These are phyloP conservation scores for Tolypocladium tundrense DNA, from an alignment of 2,329 filamentous ascomycete genomes.

Conservation along the genomic window DNA sequence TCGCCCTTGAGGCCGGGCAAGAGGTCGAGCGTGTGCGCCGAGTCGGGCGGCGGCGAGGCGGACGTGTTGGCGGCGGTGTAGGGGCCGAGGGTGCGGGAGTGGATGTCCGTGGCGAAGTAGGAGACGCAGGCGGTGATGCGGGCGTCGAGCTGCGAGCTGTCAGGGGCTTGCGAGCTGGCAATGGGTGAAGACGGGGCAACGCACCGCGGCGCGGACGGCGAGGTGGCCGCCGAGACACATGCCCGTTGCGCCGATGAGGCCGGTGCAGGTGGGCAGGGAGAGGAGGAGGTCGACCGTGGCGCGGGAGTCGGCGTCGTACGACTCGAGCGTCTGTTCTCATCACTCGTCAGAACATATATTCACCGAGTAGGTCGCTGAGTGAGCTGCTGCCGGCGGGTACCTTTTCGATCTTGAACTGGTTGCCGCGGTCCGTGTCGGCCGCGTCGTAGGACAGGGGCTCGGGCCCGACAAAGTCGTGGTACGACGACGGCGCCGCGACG, in stretches of 20 bases:
- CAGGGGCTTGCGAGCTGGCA: background rate
- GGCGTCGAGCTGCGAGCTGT: constrained; percentile 48
- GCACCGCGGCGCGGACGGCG: constrained; percentile 48
- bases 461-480: constrained; percentile 86
- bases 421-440: constrained; percentile 79
- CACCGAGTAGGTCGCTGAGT: background rate
- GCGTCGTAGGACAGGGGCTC: constrained; percentile 78
- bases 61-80: constrained; percentile 37
- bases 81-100: constrained; percentile 65
- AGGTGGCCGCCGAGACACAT: constrained; percentile 95
- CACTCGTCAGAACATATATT: background rate
- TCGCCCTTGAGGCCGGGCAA: constrained; percentile 68
- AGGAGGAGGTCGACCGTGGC: constrained; percentile 61
- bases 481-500: constrained; percentile 79
- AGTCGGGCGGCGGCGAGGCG: constrained; percentile 22
- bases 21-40: constrained; percentile 41
- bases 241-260: constrained; percentile 66
- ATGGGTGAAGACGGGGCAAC: constrained; percentile 9
- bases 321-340: constrained; percentile 55
- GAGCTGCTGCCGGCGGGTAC: constrained; percentile 23
- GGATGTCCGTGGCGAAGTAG: constrained; percentile 91
- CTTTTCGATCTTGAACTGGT: constrained; percentile 77
- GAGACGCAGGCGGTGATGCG: constrained; percentile 69
- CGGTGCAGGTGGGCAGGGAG: constrained; percentile 66
- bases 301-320: constrained; percentile 73